Base-by-base conservation (phyloP, 805 yeast genomes). In the Ogataea polymorpha region DNA sequence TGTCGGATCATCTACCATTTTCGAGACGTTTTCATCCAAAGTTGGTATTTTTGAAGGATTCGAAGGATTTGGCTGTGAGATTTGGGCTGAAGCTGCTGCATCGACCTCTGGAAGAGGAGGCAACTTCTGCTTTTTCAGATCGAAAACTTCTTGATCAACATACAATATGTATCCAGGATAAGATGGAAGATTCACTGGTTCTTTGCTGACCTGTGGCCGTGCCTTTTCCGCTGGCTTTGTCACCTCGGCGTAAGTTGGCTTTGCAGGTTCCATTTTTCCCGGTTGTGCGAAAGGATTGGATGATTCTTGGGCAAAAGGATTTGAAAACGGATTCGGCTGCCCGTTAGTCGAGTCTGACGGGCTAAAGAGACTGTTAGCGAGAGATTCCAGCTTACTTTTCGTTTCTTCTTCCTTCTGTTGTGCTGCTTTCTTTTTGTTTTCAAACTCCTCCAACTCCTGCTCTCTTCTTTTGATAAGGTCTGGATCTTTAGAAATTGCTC, bases 401-500 rank as follows among this genome's bases (percentile, higher is more conserved):
- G 56, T 74, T 53, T 56, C 68, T 39, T 62, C 72, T 55, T 53
- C 56, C 36, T 70, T 66, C 54, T 66, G 61, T 50, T 73, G 69
- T 41, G 68, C 68, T 24, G 75, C 77, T 13, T 70, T 53, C 33
- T 65, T 56, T 29, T 69, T 58, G 37, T 69, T 67, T 6, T 67
- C 64, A 29, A 68, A 74, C 23, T 69, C 61, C 10, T 67, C 61
- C 37, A 67, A 55, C 55, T 73, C 53, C 49, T 56, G 46, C 56
- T 68, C 52, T 33, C 74, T 50, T 44, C 64, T 55, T 4, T 65
- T 65, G 32, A 80, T 66, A 39, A 67, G 62, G 9, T 56, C 63
- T 0, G 78, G 77, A 54, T 82, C 87, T 51, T 80, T 78, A 44
- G 71, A 65, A 1, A 90, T 69, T 2, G 91, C 96, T 58, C 97